These are phyloP conservation scores for Hirschfeldia incana DNA, from an alignment of 345 rosid species.

Conservation along the genomic window DNA sequence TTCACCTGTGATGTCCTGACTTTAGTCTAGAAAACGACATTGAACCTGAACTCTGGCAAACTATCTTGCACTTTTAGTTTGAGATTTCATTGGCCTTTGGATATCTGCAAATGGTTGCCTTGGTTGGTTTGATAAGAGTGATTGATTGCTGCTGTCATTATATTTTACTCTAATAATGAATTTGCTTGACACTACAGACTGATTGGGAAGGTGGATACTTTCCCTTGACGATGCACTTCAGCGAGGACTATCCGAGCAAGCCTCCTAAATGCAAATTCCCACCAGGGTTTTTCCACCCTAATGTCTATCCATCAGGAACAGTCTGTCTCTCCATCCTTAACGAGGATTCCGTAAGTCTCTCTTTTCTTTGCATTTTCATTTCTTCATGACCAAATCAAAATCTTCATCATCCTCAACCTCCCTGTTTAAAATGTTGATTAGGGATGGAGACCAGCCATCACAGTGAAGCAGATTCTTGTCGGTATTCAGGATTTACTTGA, in stretches of 20 bases:
- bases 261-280: slow-evolving; percentile 92
- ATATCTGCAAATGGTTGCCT: neutral
- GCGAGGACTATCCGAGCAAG: slow-evolving; percentile 91
- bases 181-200: slow-evolving; percentile 51
- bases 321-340: slow-evolving; percentile 88
- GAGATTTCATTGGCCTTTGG: neutral
- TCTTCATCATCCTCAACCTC: neutral
- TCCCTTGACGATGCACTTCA: slow-evolving; percentile 74
- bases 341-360: slow-evolving; percentile 71
- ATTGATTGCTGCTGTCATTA: neutral
- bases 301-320: slow-evolving; percentile 92
- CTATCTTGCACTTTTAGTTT: neutral
- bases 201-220: slow-evolving; percentile 93
- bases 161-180: neutral
- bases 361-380: neutral
- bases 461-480: slow-evolving; percentile 88
- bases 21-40: neutral
- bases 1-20: neutral
- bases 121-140: neutral
- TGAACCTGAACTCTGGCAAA: neutral
- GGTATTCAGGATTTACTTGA: slow-evolving; percentile 92
- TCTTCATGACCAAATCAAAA: neutral
- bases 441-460: slow-evolving; percentile 97
- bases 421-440: slow-evolving; percentile 22
- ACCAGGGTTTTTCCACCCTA: slow-evolving; percentile 81